phyloP scores from a whole-genome alignment of 768 basidiomycete genomes.

The Lyophyllum atratum region DNA sequence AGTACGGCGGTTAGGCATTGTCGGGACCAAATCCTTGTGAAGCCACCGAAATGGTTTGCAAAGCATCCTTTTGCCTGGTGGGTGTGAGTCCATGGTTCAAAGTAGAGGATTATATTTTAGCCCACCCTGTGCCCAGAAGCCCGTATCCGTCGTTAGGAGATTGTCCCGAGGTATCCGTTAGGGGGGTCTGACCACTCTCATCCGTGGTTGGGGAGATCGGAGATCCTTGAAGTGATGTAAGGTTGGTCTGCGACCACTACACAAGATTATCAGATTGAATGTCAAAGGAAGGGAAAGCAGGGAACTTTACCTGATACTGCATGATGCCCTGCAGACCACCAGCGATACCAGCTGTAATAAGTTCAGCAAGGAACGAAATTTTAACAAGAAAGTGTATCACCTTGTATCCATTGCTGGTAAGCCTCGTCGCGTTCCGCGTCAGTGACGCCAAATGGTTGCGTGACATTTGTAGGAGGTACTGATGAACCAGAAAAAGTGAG shows the following conservation, averaged over 20 bases:
- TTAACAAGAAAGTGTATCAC: slow-evolving; percentile 28
- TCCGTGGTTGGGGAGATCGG: slow-evolving; percentile 36
- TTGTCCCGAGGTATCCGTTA: slow-evolving; percentile 39
- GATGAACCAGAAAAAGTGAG: background rate
- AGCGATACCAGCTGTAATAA: slow-evolving; percentile 38
- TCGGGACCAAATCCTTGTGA: slow-evolving; percentile 36
- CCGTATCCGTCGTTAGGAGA: slow-evolving; percentile 72
- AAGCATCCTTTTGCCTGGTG: slow-evolving; percentile 29
- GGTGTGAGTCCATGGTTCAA: background rate
- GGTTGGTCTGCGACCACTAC: slow-evolving; percentile 57
- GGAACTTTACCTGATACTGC: slow-evolving; percentile 44
- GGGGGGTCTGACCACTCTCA: slow-evolving; percentile 32
- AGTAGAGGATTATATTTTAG: background rate
- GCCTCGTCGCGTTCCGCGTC: slow-evolving; percentile 52
- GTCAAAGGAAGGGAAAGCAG: background rate
- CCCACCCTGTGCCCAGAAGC: slow-evolving; percentile 41
- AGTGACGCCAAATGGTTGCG: slow-evolving; percentile 50
- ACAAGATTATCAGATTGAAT: slow-evolving; percentile 24
- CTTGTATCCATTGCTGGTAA: slow-evolving; percentile 54
- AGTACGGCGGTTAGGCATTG: background rate
- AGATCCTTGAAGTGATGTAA: slow-evolving; percentile 50
- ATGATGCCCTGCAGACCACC: slow-evolving; percentile 44
- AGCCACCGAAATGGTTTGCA: slow-evolving; percentile 31
- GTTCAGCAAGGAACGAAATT: background rate
- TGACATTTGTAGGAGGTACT: background rate